These are phyloP conservation scores for Yamadazyma tumulicola DNA, from an alignment of 805 yeast genomes.

Conservation along the genomic window DNA sequence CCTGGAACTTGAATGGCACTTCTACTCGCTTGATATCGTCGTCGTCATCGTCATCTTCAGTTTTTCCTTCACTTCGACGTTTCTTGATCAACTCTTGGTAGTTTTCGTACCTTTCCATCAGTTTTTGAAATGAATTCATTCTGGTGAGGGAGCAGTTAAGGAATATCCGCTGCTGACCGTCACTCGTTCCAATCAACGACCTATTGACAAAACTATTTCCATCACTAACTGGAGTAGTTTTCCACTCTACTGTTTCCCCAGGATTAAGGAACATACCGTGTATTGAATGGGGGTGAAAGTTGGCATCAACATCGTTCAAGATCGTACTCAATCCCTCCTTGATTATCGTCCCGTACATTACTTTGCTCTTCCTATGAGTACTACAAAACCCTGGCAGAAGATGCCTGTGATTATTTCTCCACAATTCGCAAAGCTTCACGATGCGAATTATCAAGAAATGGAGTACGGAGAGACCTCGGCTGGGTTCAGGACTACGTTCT, in stretches of 20 bases:
- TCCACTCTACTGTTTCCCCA: conserved; percentile 24
- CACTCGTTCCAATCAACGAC: conserved; percentile 23
- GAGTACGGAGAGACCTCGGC: too few species aligned
- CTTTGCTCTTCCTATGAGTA: neutral
- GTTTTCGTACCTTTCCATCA: conserved; percentile 19
- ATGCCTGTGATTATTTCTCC: neutral
- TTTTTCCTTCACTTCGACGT: conserved; percentile 14
- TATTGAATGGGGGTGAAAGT: conserved; percentile 23
- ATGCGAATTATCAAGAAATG: too few species aligned
- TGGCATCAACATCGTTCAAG: neutral
- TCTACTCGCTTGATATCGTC: conserved; percentile 25
- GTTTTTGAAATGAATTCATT: conserved; percentile 24
- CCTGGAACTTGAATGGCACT: conserved; percentile 32
- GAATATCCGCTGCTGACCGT: conserved; percentile 21
- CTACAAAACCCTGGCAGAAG: neutral
- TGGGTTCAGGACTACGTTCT: too few species aligned
- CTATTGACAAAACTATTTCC: conserved; percentile 37
- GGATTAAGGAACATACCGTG: conserved; percentile 20
- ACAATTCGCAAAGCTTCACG: too few species aligned
- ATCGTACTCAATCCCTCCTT: conserved; percentile 2
- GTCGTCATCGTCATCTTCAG: conserved; percentile 19
- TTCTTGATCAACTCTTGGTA: conserved; percentile 20
- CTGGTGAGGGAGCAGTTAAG: conserved; percentile 34
- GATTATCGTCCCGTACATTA: conserved; percentile 2
- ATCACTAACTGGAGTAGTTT: conserved; percentile 27